Base-by-base conservation (phyloP, 352 stramenopile species). In the Phytophthora boehmeriae region DNA sequence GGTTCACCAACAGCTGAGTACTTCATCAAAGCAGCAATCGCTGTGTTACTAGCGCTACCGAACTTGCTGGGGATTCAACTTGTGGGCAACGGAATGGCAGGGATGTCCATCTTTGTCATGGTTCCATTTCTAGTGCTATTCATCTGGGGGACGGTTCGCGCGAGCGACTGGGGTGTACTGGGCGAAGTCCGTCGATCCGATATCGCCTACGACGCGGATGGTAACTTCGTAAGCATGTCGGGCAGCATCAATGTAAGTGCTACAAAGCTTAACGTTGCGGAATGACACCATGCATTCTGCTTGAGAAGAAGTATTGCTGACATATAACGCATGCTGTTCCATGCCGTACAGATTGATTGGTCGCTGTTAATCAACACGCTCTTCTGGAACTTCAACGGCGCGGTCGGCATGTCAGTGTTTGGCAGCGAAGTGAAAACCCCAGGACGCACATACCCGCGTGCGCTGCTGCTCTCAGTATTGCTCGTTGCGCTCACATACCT, bases 341-440 rank as follows among this genome's bases (percentile, higher is more conserved):
- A 28, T 19, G 45, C 25, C 48, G 13, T 13, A 28, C 25, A 63
- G 54, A 59, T 68, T 13, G 45, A 68, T 39, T 68, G 60, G 88
- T 75, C 86, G 13, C 73, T 80, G 19, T 92, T 95, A 39, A 71
- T 98, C 27, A 98, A 98, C 66, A 97, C 97, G 56, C 74, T 98
- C 19, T 98, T 98, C 71, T 98, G 96, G 95, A 98, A 98, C 76
- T 89, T 97, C 39, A 98, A 97, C 64, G 93, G 87, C n/a, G 97
- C 93, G 48, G 91, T 97, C 45, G 73, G 64, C 38, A 92, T 90
- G 20, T 94, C 88, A 9, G 83, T 82, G 0, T 98, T 97, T 59
- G 90, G 89, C 9, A 91, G 75, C 22, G 93, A 98, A 65, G 86
- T 98, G n/a, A 56, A 83, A 6, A 85, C 92, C 64, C 90, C 91